Conservation (phyloP, 768 basidiomycete genomes). For the Phlebiopsis gigantea region DNA sequence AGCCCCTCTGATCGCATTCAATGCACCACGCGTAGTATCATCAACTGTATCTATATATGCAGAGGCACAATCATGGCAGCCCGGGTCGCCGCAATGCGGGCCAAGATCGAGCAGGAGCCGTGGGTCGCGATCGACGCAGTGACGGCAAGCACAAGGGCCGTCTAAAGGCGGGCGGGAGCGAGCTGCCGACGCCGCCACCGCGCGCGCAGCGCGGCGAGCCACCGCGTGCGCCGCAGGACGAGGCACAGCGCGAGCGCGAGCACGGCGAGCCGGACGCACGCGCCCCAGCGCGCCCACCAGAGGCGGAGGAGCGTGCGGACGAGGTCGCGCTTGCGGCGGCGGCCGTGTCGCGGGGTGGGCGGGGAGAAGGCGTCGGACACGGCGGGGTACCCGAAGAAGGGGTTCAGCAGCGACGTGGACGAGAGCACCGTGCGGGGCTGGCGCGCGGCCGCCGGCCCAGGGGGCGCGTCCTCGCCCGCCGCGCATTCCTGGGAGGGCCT, state of each 20-base stretch:
- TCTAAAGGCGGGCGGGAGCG: neutral
- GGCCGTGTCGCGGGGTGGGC: slow-evolving; percentile 50
- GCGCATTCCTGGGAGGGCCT: neutral
- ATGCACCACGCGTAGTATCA: neutral
- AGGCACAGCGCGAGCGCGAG: slow-evolving; percentile 30
- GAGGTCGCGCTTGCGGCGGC: slow-evolving; percentile 65
- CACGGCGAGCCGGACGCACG: slow-evolving; percentile 28
- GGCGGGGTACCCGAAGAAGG: slow-evolving; percentile 72
- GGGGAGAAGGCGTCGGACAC: slow-evolving; percentile 29
- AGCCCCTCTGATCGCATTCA: neutral
- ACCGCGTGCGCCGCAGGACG: slow-evolving; percentile 13
- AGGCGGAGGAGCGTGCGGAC: slow-evolving; percentile 53
- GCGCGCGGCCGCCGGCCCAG: neutral
- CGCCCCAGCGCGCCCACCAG: slow-evolving; percentile 64
- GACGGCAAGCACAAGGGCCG: neutral
- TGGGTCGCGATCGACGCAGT: neutral
- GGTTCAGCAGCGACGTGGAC: slow-evolving; percentile 59
- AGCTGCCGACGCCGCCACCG: neutral
- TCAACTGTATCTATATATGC: slow-evolving; percentile 3
- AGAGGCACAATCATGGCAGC: neutral
- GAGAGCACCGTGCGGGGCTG: slow-evolving; percentile 28
- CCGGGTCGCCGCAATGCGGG: neutral
- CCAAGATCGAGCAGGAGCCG: neutral
- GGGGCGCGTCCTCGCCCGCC: neutral
- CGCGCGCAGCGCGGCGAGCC: neutral